Evolutionary conservation across 2,329 filamentous ascomycete species (phyloP).

Genomic region (Microcyclosporella mali): DNA sequence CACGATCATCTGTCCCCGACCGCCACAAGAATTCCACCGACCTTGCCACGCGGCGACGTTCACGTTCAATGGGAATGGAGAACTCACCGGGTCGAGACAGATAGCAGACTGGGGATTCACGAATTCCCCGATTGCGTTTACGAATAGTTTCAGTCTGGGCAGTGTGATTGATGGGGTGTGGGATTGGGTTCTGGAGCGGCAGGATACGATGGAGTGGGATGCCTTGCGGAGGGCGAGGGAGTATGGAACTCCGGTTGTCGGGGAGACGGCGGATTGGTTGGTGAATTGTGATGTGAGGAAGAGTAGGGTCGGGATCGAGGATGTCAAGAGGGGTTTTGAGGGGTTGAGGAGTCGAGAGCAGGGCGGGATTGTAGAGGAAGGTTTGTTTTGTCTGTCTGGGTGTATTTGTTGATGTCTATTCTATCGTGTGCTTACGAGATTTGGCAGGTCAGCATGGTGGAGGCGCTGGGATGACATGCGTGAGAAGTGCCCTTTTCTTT

Average conservation of each 20-base stretch:
- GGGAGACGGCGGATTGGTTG: constrained; percentile 23
- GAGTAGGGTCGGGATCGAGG: constrained; percentile 35
- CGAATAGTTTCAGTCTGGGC: constrained; percentile 53
- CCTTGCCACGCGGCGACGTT: constrained; percentile 45
- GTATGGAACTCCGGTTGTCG: constrained; percentile 22
- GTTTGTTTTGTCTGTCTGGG: too few species aligned
- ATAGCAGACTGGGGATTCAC: constrained; percentile 57
- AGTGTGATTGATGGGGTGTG: constrained; percentile 55
- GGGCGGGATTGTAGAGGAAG: constrained; percentile 58
- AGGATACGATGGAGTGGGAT: constrained; percentile 31
- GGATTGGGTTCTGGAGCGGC: constrained; percentile 46
- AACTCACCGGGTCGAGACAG: constrained; percentile 57
- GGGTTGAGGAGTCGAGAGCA: constrained; percentile 57
- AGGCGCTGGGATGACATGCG: constrained; percentile 61
- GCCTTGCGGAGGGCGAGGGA: constrained; percentile 9
- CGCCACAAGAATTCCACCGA: constrained; percentile 35
- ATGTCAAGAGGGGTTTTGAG: constrained; percentile 59
- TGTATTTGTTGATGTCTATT: too few species aligned
- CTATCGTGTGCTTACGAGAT: too few species aligned
- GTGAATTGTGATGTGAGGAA: constrained; percentile 14
- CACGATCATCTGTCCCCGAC: constrained; percentile 40
- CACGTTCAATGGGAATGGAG: constrained; percentile 59
- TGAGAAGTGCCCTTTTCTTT: neutral
- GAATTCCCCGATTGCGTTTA: constrained; percentile 55
- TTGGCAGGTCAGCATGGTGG: constrained; percentile 51